phyloP scores from a whole-genome alignment of 2,329 filamentous ascomycete species.

The Monilinia aucupariae region DNA sequence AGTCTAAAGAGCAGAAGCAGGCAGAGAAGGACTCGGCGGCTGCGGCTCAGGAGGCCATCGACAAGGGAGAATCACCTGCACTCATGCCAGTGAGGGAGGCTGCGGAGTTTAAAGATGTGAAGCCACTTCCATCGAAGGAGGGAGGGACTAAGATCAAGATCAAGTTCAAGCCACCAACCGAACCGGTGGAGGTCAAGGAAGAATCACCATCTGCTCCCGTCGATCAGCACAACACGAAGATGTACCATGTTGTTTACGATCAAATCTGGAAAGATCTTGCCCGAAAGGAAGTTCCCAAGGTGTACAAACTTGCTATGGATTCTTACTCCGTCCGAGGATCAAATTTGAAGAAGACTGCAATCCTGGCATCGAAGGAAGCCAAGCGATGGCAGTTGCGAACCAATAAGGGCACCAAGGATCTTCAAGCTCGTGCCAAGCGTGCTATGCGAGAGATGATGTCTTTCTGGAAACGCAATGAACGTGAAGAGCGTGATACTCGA shows the following conservation, averaged over 20 bases:
- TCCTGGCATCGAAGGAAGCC: conserved; percentile 93
- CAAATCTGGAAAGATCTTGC: conserved; percentile 96
- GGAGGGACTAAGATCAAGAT: conserved; percentile 59
- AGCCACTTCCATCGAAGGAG: conserved; percentile 32
- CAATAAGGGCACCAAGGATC: conserved; percentile 97
- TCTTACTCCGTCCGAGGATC: conserved; percentile 83
- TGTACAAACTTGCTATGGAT: conserved; percentile 79
- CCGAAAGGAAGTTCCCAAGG: conserved; percentile 88
- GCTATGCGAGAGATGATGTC: conserved; percentile 99
- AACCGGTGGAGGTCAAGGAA: conserved; percentile 34
- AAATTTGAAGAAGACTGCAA: conserved; percentile 97
- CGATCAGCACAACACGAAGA: conserved; percentile 70
- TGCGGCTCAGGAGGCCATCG: conserved; percentile 77
- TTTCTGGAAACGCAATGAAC: conserved; percentile 99
- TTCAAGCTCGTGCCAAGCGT: conserved; percentile 91
- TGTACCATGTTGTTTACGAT: conserved; percentile 94
- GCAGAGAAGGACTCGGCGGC: conserved; percentile 79
- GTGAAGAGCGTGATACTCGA: conserved; percentile 89
- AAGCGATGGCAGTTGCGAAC: conserved; percentile 95
- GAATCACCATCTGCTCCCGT: conserved; percentile 38
- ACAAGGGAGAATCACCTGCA: conserved; percentile 69
- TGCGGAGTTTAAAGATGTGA: conserved; percentile 14
- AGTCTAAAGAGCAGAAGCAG: conserved; percentile 82
- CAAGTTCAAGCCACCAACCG: conserved; percentile 36
- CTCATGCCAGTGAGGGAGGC: conserved; percentile 39